These are phyloP conservation scores for Blastocystis hominis DNA, from an alignment of 352 stramenopile species.

Conservation along the genomic window DNA sequence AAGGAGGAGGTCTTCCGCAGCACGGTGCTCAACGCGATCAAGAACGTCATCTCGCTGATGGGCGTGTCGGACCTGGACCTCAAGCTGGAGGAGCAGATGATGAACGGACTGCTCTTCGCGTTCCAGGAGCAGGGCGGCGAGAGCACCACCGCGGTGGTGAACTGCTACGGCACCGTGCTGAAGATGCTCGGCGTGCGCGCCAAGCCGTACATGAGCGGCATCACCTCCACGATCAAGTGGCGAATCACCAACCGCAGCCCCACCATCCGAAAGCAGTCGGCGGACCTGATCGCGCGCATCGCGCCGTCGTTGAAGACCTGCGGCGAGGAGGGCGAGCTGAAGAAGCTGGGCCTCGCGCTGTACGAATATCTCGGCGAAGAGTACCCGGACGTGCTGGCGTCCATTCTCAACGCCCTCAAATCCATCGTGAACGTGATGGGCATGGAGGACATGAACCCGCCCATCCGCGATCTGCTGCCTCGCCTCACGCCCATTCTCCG, in stretches of 20 bases:
- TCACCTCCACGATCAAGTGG: slow-evolving; percentile 97
- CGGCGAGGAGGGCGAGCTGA: slow-evolving; percentile 94
- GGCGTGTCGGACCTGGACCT: slow-evolving; percentile 87
- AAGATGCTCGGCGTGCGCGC: slow-evolving; percentile 88
- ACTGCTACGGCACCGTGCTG: slow-evolving; percentile 93
- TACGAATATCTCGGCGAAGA: slow-evolving; percentile 99
- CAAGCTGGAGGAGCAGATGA: slow-evolving; percentile 92
- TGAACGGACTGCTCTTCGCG: slow-evolving; percentile 96
- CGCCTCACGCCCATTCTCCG: slow-evolving; percentile 94
- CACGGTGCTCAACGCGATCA: slow-evolving; percentile 97
- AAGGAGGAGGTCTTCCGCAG: slow-evolving; percentile 93
- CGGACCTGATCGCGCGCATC: slow-evolving; percentile 93
- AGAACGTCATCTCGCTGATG: slow-evolving; percentile 93
- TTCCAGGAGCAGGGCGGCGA: slow-evolving; percentile 87
- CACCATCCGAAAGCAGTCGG: slow-evolving; percentile 95
- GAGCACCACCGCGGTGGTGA: slow-evolving; percentile 81
- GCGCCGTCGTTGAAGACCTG: slow-evolving; percentile 95
- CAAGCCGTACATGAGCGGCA: slow-evolving; percentile 95
- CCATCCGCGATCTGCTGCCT: slow-evolving; percentile 94
- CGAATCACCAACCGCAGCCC: slow-evolving; percentile 95
- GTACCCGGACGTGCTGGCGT: slow-evolving; percentile 94
- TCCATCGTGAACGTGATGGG: slow-evolving; percentile 98
- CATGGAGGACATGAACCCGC: slow-evolving; percentile 97
- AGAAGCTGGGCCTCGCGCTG: slow-evolving; percentile 92
- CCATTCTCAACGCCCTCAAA: slow-evolving; percentile 90